phyloP scores from a whole-genome alignment of 192 early-diverging fungal species.

The Podila horticola region DNA sequence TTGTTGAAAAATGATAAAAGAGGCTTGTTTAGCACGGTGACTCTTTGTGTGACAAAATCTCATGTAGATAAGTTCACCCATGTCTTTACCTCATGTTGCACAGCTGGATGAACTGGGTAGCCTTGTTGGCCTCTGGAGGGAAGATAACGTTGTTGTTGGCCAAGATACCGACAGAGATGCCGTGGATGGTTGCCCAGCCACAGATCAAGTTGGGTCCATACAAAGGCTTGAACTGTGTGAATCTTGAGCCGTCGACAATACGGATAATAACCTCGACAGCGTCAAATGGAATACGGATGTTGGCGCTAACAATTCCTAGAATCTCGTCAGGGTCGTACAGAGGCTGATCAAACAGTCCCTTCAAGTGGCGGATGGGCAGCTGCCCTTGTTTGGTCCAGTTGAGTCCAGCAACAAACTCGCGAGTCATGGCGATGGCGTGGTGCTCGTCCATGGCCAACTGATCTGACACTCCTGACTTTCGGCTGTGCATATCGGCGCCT shows the following conservation, averaged over 20 bases:
- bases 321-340: constrained; percentile 69
- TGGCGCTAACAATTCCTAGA: constrained; percentile 71
- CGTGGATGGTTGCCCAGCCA: constrained; percentile 73
- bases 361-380: constrained; percentile 57
- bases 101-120: constrained; percentile 74
- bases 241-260: constrained; percentile 73
- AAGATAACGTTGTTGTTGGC: constrained; percentile 74
- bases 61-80: neutral
- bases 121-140: constrained; percentile 73
- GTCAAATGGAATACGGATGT: constrained; percentile 73
- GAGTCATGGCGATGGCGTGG: constrained; percentile 70
- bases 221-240: constrained; percentile 71
- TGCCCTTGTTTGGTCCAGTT: constrained; percentile 67
- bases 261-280: constrained; percentile 72
- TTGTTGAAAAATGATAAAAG: constrained; percentile 34
- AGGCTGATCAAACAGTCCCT: constrained; percentile 64
- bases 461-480: constrained; percentile 72
- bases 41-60: too few species aligned
- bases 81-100: constrained; percentile 62
- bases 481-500: constrained; percentile 77
- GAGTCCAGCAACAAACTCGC: constrained; percentile 68
- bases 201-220: constrained; percentile 72
- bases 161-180: constrained; percentile 73
- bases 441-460: constrained; percentile 69
- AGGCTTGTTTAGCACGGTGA: too few species aligned